Evolutionary conservation across 2,329 filamentous ascomycete species (phyloP), one percentile per base, ranked within the genome.

Genomic region (Exophiala sideris): DNA sequence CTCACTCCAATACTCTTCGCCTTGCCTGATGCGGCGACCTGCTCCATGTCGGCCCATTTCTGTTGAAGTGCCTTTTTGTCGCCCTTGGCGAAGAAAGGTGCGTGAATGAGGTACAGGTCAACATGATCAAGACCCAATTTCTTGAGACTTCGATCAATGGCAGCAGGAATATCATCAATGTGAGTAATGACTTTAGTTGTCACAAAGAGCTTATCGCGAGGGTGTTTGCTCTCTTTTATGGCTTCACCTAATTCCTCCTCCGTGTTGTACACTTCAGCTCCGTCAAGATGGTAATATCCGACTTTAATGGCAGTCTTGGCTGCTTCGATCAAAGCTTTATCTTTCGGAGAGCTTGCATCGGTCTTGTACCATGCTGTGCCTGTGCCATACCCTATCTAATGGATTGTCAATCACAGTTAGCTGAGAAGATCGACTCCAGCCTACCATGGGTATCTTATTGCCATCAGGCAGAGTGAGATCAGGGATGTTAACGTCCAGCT

Each of bases 311-410:
- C 82, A 5, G 68, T 74, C 66, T 84, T 84, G 41, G 79, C 73
- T 1, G 73, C 70, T 48, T 84, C 80, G 11, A 85, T 74, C 46
- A 79, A 72, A 6, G 71, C 71, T 41, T 79, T 75, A 61, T 86
- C 80, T 49, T 82, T 71, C 44, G 73, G 58, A 9, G 64, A 72
- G 7, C 75, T 73, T 20, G 41, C 47, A 2, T 72, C 71, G 1
- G 60, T 68, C 67, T 87, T 87, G 67, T 74, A 85, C 82, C 82
- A 86, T 1, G 81, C 80, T 1, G 84, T 86, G 29, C 84, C 84
- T 0, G 79, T 80, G 21, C 83, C 83, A 68, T 82, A 86, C 18
- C 74, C 82, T 14, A 86, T 68, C 80, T 82, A 46, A 34, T 42
- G 18, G 36, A 11, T 16, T 40, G 12, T 52, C 39, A 12, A 44